Base-by-base conservation (phyloP, 345 rosid genomes). In the Salix udensis region DNA sequence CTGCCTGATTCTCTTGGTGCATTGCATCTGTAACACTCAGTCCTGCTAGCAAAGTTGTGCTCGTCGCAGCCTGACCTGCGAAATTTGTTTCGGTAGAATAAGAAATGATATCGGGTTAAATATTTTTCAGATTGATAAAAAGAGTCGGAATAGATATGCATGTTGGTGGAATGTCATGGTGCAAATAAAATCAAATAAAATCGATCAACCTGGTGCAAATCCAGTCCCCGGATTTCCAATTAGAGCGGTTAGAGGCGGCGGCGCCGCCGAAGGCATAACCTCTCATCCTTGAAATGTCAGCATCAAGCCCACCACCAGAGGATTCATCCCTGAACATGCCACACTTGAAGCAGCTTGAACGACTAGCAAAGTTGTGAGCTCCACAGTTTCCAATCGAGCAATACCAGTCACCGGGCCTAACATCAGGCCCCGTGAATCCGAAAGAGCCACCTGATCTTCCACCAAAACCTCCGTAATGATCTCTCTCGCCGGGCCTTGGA, bases 171-270 rank as follows among this genome's bases (percentile, higher is more conserved):
- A 42, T 42, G 46, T n/a, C n/a, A n/a, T n/a, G n/a, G n/a, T n/a
- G n/a, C n/a, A n/a, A n/a, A n/a, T n/a, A n/a, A n/a, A n/a, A n/a
- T n/a, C 11, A 9, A 40, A 42, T 2, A 48, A 30, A 24, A 70
- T 34, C 36, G 36, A 34, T 9, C 24, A 42, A 93, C 98, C 98
- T 87, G 75, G 90, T 85, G 83, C 98, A 93, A 67, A 93, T 90
- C 98, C 98, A 93, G 82, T 93, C 98, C 10, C 98, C 98, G 19
- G 91, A 87, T 80, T 91, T 93, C 98, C 98, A 93, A n/a, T 92
- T 90, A 4, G 94, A 81, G 31, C 96, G 91, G 73, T 79, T 75
- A 28, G 68, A 44, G 50, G 60, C 83, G 68, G 69, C 76, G 10
- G 85, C 82, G 18, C 88, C 72, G 11, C 79, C 67, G 50, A 81